Percentiles rank a stretch among this genome's conserved stretches.
Conservation (phyloP, 1,284 basidiomycete genomes). For the Xanthoconium separans region DNA sequence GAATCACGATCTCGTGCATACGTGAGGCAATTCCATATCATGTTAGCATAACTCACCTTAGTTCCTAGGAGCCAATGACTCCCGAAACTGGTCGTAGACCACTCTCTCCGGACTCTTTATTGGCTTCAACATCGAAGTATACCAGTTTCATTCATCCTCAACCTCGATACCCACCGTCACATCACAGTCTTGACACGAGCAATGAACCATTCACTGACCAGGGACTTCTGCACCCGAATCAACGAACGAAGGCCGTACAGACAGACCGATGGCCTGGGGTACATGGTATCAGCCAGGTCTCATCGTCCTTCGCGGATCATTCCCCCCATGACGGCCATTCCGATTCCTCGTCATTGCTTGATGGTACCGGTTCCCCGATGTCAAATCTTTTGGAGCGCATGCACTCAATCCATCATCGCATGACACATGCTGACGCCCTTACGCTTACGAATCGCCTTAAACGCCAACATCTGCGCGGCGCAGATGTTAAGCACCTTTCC, state of each 20-base stretch:
- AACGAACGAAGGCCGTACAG: slow-evolving; percentile 66
- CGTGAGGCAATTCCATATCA: slow-evolving; percentile 35
- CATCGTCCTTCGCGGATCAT: slow-evolving; percentile 42
- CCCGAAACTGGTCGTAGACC: slow-evolving; percentile 58
- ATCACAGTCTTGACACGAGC: slow-evolving; percentile 49
- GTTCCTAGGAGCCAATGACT: slow-evolving; percentile 54
- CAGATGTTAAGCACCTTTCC: slow-evolving; percentile 87
- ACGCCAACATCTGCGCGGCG: slow-evolving; percentile 84
- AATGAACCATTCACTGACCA: slow-evolving; percentile 41
- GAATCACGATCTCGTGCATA: slow-evolving; percentile 39
- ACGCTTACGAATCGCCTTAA: slow-evolving; percentile 89
- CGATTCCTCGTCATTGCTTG: slow-evolving; percentile 66
- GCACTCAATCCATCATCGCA: slow-evolving; percentile 61
- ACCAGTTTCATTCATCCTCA: slow-evolving; percentile 41
- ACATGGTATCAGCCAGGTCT: slow-evolving; percentile 32
- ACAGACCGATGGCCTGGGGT: slow-evolving; percentile 52
- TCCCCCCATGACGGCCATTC: slow-evolving; percentile 56
- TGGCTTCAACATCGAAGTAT: slow-evolving; percentile 42
- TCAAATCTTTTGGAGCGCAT: slow-evolving; percentile 72
- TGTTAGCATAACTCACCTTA: slow-evolving; percentile 8
- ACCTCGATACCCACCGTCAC: slow-evolving; percentile 37
- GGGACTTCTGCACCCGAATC: slow-evolving; percentile 38
- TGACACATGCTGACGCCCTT: slow-evolving; percentile 82
- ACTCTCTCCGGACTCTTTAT: slow-evolving; percentile 53
- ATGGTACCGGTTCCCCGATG: slow-evolving; percentile 51